Percentiles rank a stretch among this genome's conserved stretches.
These are phyloP conservation scores for Laetiporus sulphureus DNA, from an alignment of 1,284 basidiomycete species.

Conservation along the genomic window DNA sequence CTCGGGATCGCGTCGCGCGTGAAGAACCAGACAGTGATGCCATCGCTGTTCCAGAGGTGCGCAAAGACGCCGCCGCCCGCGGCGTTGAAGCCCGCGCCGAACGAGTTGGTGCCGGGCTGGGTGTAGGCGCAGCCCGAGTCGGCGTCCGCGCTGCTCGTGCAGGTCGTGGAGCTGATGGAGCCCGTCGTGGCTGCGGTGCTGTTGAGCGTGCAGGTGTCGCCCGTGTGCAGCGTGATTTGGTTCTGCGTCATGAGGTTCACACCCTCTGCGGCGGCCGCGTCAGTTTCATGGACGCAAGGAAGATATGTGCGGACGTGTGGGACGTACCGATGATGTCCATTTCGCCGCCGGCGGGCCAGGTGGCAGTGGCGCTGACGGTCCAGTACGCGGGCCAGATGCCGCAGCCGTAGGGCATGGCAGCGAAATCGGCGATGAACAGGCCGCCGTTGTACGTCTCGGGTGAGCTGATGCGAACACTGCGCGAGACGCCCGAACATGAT, in stretches of 20 bases:
- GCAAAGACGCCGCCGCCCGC: slow-evolving; percentile 70
- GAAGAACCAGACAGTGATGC: slow-evolving; percentile 80
- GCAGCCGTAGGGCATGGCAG: slow-evolving; percentile 73
- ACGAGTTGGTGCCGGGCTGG: slow-evolving; percentile 48
- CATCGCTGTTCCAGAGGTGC: slow-evolving; percentile 59
- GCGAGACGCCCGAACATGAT: neutral
- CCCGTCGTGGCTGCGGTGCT: slow-evolving; percentile 24
- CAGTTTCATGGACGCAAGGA: neutral
- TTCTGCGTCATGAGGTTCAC: slow-evolving; percentile 54
- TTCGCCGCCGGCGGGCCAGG: slow-evolving; percentile 65
- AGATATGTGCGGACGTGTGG: neutral
- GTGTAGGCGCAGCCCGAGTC: slow-evolving; percentile 66
- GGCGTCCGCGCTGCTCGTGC: slow-evolving; percentile 38
- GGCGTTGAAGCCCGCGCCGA: slow-evolving; percentile 66
- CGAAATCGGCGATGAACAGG: slow-evolving; percentile 76
- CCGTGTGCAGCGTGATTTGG: slow-evolving; percentile 68
- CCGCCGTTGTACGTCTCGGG: slow-evolving; percentile 62
- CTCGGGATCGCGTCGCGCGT: slow-evolving; percentile 55
- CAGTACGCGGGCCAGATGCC: slow-evolving; percentile 77
- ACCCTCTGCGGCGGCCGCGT: slow-evolving; percentile 33
- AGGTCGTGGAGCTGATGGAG: slow-evolving; percentile 34
- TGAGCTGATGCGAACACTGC: slow-evolving; percentile 65
- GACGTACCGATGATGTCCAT: slow-evolving; percentile 27
- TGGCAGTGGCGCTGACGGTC: slow-evolving; percentile 45
- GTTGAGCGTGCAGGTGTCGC: slow-evolving; percentile 44